Base-by-base conservation (phyloP, 192 early-diverging fungal species). In the Spizellomyces punctatus region DNA sequence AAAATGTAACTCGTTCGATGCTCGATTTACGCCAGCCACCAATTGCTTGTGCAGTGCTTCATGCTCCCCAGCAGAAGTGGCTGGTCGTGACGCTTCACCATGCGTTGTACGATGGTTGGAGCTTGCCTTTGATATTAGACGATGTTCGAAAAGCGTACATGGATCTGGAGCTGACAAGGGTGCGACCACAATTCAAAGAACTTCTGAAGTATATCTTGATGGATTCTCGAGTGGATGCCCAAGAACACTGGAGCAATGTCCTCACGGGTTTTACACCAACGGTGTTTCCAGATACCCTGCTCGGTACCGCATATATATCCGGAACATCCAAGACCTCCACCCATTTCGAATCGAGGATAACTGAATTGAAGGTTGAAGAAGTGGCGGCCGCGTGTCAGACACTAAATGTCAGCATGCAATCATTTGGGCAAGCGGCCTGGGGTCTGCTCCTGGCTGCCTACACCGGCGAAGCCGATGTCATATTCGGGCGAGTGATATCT, bases 71-170 rank as follows among this genome's bases (percentile, higher is more conserved):
- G n/a, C n/a, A 67, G 42, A 10, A 12, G 0, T 42, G 19, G n/a
- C 12, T 72, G 4, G 22, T 63, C 10, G 36, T 80, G 10, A 56
- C 69, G 14, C 45, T 78, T 10, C 76, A 79, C 57, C 79, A 81
- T 49, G 66, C 73, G 5, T 41, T 79, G 4, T 81, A 79, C 65
- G 79, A 81, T 59, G 79, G 79, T 54, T 81, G 72, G 73, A 45
- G 22, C 10, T 58, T 76, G 14, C 65, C 63, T 9, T 48, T 80
- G 27, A 66, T 80, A 44, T 27, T 80, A 7, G 46, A 61, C 10
- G 78, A 80, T 72, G 61, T 81, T 50, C 6, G 10, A 19, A 9
- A 52, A 12, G 46, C 5, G 8, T 72, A 72, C 62, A 10, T 19
- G 8, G 19, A 5, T 10, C 17, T 22, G 10, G 27, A n/a, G n/a